phyloP scores from a whole-genome alignment of 768 basidiomycete species.

The Naganishia friedmannii region DNA sequence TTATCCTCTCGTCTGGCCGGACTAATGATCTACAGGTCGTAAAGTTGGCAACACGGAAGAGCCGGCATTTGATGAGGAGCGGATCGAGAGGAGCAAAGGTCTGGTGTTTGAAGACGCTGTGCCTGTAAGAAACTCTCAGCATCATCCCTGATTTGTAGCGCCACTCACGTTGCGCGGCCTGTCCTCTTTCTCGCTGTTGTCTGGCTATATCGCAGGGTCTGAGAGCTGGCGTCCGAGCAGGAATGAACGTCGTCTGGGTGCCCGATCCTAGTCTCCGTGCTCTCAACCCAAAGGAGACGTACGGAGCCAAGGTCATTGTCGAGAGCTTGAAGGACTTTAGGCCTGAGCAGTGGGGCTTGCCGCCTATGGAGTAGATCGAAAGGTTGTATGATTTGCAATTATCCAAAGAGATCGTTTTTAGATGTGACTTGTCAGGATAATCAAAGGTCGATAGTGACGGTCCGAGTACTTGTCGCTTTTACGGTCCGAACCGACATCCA shows the following conservation, averaged over 20 bases:
- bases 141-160: neutral
- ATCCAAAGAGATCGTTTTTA: neutral
- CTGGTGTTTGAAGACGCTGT: slow-evolving; percentile 51
- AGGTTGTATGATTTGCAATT: neutral
- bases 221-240: slow-evolving; percentile 48
- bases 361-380: slow-evolving; percentile 14
- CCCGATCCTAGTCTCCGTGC: slow-evolving; percentile 44
- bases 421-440: neutral
- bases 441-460: neutral
- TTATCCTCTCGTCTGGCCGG: neutral
- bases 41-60: slow-evolving; percentile 44
- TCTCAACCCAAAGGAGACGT: slow-evolving; percentile 40
- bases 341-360: slow-evolving; percentile 45
- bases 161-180: neutral
- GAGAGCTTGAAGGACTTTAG: slow-evolving; percentile 43
- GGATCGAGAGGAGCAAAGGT: slow-evolving; percentile 38
- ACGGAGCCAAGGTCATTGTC: slow-evolving; percentile 44
- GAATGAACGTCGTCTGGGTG: slow-evolving; percentile 51
- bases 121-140: slow-evolving; percentile 33
- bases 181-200: slow-evolving; percentile 1
- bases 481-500: neutral
- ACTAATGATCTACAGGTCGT: slow-evolving; percentile 32
- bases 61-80: slow-evolving; percentile 39
- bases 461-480: neutral
- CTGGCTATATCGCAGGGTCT: slow-evolving; percentile 35